Base-by-base conservation (phyloP, 2,329 filamentous ascomycete species). In the Fusarium torulosum region DNA sequence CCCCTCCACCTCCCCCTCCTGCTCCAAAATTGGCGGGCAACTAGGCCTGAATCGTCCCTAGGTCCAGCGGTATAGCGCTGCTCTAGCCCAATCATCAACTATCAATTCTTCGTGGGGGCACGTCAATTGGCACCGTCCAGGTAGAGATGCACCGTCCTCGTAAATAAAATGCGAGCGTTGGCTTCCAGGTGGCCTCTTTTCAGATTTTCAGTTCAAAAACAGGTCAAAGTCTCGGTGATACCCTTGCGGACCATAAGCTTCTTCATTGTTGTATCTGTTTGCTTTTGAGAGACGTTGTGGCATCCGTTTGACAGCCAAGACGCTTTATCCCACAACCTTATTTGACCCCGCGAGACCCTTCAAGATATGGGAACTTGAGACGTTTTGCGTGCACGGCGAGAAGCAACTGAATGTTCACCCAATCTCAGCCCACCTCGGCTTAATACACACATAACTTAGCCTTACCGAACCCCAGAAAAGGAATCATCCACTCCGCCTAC, bases 11-110 rank as follows among this genome's bases (percentile, higher is more conserved):
- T 29, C 27, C 35, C 35, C 40, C 40, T 57, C 35, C 43, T 29
- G 46, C 46, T 53, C 56, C 56, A 69, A 65, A 53, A 35, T 50
- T 63, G 52, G 49, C 63, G 43, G 51, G 65, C 52, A 41, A 52
- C 64, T 68, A 70, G 50, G 38, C 70, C 69, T 60, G 25, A 62
- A 65, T 10, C 14, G 63, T 60, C 40, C 33, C 47, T 69, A 56
- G 69, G 53, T 56, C 53, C 63, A 41, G 70, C 59, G 69, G 70
- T 61, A 70, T 70, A 47, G 62, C 57, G 55, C 52, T 31, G 29
- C 41, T 17, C 31, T 50, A 64, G 43, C 57, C 71, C 71, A 73
- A 73, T 73, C 71, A 73, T 46, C 11, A 33, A 45, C 23, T 35
- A 15, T 38, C 43, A 59, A 57, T 71, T 63, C 63, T 46, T 20